Evolutionary conservation across 2,329 filamentous ascomycete genomes (phyloP), one percentile per base, ranked within the genome.

Genomic region (Exophiala aquamarina): DNA sequence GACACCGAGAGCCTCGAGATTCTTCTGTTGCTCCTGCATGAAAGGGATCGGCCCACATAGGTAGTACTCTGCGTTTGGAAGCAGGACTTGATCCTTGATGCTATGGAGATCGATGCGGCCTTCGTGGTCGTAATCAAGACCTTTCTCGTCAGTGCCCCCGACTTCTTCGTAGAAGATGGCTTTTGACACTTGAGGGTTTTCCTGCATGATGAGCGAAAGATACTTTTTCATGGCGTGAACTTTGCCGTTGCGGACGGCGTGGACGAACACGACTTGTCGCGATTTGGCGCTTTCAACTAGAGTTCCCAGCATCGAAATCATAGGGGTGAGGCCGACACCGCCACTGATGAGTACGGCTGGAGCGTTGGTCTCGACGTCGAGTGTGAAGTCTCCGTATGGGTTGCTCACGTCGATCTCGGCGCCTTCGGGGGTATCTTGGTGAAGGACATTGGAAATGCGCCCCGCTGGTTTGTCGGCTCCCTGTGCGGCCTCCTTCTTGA

Each of bases 1-100:
- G 11, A 63, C 61, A 9, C 61, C 61, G 38, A 60, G 19, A 6
- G 26, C 34, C 40, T 60, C 46, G 18, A 63, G 48, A 17, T 20
- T 41, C 33, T 57, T 42, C 19, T 54, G 58, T 31, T 60, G 56
- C 2, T 50, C 46, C 15, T 60, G 50, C 87, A 91, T 91, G 71
- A 89, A 91, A 6, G 64, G 62, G 50, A 76, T 73, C 0, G 87
- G 86, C 0, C 87, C 87, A 60, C 87, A 91, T 43, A 88, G 69
- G 58, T 79, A 90, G 64, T 89, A 91, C 59, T 82, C 72, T 0
- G 87, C 74, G 34, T 67, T 67, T 1, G 65, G 40, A n/a, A 91
- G 67, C 36, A 79, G 70, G 1, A 67, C 60, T 7, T 77, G 69
- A 18, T 66, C 63, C 53, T 79, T 74, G 29, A 88, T 62, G 44